These are phyloP conservation scores for Wickerhamiella brachini DNA, from an alignment of 805 yeast genomes.

Conservation along the genomic window DNA sequence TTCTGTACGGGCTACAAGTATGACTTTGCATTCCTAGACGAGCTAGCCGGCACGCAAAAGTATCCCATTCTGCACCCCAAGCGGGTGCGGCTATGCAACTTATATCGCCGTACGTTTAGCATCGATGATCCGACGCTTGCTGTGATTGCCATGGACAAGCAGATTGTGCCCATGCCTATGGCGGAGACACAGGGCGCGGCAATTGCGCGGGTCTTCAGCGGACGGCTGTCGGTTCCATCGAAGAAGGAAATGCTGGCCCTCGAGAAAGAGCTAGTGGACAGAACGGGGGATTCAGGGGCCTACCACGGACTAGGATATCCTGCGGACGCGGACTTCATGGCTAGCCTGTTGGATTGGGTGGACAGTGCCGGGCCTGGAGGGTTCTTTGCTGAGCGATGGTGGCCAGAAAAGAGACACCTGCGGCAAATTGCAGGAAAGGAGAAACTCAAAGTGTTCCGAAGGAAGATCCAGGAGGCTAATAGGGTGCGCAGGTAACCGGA, in stretches of 20 bases:
- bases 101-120: conserved; percentile 49
- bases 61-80: conserved; percentile 20
- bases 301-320: conserved; percentile 45
- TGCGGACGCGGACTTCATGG: conserved; percentile 45
- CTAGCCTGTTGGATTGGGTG: conserved; percentile 27
- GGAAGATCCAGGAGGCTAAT: conserved; percentile 9
- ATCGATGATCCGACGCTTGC: conserved; percentile 50
- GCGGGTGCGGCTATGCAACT: conserved; percentile 36
- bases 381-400: conserved; percentile 41
- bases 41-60: conserved; percentile 21
- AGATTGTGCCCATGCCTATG: conserved; percentile 23
- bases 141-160: conserved; percentile 36
- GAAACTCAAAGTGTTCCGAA: conserved; percentile 9
- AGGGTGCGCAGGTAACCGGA: conserved; percentile 30
- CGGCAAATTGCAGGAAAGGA: conserved; percentile 8
- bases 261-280: conserved; percentile 27
- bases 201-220: conserved; percentile 48
- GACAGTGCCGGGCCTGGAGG: conserved; percentile 23
- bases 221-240: conserved; percentile 38
- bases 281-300: conserved; percentile 34
- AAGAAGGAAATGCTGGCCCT: conserved; percentile 33
- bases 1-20: conserved; percentile 69
- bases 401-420: conserved; percentile 21
- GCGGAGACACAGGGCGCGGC: conserved; percentile 49
- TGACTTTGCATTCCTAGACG: conserved; percentile 46